Evolutionary conservation across 306 rosid genomes (phyloP).

Genomic region (Prunus padus): DNA sequence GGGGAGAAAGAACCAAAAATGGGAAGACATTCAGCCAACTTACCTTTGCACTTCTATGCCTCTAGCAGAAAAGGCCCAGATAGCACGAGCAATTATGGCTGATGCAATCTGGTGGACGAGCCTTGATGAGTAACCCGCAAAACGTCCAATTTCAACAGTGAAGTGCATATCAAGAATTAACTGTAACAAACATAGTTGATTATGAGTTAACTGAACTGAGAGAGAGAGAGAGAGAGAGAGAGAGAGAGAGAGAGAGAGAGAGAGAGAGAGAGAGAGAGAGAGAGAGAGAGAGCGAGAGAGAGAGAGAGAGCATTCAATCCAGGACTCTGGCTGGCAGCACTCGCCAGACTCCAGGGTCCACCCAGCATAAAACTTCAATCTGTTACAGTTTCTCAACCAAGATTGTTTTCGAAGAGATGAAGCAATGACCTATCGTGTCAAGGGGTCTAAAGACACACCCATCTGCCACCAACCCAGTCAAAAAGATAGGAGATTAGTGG

Average conservation of each 20-base stretch:
- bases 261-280: no score
- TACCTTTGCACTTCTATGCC: conserved; percentile 85
- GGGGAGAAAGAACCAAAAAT: neutral
- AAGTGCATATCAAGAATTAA: conserved; percentile 98
- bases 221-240: no score
- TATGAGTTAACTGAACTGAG: neutral
- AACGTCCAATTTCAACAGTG: conserved; percentile 91
- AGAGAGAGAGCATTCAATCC: neutral
- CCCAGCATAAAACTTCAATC: neutral
- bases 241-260: neutral
- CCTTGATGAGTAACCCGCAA: conserved; percentile 87
- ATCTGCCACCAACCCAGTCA: neutral
- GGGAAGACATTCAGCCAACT: neutral
- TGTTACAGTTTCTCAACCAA: neutral
- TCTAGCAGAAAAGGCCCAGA: conserved; percentile 81
- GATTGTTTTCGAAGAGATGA: neutral
- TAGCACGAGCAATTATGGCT: conserved; percentile 86
- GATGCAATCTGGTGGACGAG: conserved; percentile 89
- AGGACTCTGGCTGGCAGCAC: neutral
- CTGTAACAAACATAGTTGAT: conserved; percentile 43
- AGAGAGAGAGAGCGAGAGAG: neutral
- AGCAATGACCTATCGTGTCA: neutral
- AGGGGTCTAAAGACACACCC: no score
- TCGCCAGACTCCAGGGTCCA: neutral
- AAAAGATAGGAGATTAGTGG: neutral